Evolutionary conservation across 768 basidiomycete genomes (phyloP), one percentile per base, ranked within the genome.

Genomic region (Lactarius tabidus): DNA sequence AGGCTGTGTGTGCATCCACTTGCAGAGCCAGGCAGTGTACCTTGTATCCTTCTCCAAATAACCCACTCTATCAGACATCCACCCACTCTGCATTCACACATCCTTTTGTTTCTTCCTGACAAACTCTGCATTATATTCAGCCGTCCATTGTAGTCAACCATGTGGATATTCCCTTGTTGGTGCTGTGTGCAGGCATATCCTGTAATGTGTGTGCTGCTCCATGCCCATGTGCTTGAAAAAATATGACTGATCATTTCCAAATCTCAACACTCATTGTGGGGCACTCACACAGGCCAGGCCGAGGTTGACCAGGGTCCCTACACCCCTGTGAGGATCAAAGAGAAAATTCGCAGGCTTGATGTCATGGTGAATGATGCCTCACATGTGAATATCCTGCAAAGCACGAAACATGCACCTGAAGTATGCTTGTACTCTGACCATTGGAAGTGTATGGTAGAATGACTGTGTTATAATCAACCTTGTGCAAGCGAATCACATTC

Each of bases 301-400:
- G 73, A 98, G 97, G 75, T 98, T 97, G 69, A 93, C 93, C 9
- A 99, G 78, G 0, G 90, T 90, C 28, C 97, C 97, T 15, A 86
- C 79, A 12, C 90, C 89, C 8, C 88, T 89, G 41, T 81, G 84
- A 41, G 92, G 88, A 74, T 98, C 93, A 74, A 89, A 98, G 39
- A 98, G 81, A 74, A 98, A 98, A 75, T 98, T 98, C 65, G 95
- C 96, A 26, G 96, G 95, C 74, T 98, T 98, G 71, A 98, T 92
- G 75, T 98, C 96, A 53, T 96, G 91, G 75, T 98, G 96, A 59
- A 98, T 91, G 71, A 98, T 89, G 6, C 84, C 85, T 60, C 94
- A 81, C 14, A 85, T 78, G 74, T 98, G 95, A 29, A 94, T 89
- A 72, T 96, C 94, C 56, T 90, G 85, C 60, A 98, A 76, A 3